phyloP scores from a whole-genome alignment of 371 early-diverging fungal species.

The Mortierella sp. region DNA sequence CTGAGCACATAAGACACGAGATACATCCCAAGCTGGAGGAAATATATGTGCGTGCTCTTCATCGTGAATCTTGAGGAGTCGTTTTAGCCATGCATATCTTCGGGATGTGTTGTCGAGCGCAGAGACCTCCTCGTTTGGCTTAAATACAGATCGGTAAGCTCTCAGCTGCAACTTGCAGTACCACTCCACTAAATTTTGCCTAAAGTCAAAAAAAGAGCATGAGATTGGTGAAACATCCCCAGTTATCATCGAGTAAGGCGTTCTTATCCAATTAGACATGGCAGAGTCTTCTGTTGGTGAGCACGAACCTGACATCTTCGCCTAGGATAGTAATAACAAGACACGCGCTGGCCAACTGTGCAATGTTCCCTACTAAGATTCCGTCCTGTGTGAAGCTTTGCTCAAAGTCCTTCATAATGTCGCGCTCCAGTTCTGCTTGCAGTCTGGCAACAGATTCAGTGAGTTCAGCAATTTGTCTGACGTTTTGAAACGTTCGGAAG shows the following conservation, averaged over 20 bases:
- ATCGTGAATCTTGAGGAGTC: slow-evolving; percentile 85
- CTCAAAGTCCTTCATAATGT: slow-evolving; percentile 85
- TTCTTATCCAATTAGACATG: neutral
- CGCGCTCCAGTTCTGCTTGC: slow-evolving; percentile 76
- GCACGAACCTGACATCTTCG: slow-evolving; percentile 71
- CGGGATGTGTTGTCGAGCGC: slow-evolving; percentile 88
- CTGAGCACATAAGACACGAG: slow-evolving; percentile 74
- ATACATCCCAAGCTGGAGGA: slow-evolving; percentile 85
- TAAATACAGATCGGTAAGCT: slow-evolving; percentile 88
- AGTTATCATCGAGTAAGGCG: neutral
- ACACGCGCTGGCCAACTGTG: slow-evolving; percentile 80
- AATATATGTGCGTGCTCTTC: slow-evolving; percentile 89
- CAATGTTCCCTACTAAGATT: slow-evolving; percentile 62
- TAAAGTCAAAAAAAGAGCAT: slow-evolving; percentile 24
- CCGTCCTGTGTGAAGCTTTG: slow-evolving; percentile 68
- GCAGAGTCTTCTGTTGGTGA: neutral
- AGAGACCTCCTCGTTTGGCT: slow-evolving; percentile 84
- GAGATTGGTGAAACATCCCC: neutral
- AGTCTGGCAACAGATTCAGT: slow-evolving; percentile 71
- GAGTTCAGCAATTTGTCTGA: slow-evolving; percentile 81
- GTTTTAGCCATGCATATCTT: slow-evolving; percentile 94
- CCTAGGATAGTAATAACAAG: slow-evolving; percentile 82
- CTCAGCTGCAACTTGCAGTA: slow-evolving; percentile 87
- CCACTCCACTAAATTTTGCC: slow-evolving; percentile 74
- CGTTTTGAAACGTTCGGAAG: slow-evolving; percentile 80